Evolutionary conservation across 345 rosid genomes (phyloP).

Genomic region (Cardamine chenopodiifolia): DNA sequence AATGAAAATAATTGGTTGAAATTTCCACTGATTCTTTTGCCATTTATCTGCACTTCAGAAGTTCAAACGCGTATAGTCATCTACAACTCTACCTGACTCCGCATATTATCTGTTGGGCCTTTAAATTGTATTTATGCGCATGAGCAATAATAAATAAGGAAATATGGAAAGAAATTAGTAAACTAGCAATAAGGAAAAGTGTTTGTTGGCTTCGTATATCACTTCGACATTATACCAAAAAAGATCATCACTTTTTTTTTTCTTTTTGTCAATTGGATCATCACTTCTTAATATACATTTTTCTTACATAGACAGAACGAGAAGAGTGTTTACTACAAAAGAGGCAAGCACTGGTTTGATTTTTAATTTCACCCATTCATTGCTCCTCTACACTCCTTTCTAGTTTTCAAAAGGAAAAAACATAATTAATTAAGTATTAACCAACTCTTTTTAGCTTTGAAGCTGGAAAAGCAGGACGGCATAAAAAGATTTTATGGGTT

Average conservation of each 20-base stretch:
- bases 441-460: not conserved
- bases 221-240: not conserved
- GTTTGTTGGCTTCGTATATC: slow-evolving; percentile 17
- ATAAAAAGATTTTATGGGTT: not conserved
- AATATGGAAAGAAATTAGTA: slow-evolving; percentile 12
- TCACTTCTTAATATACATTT: not conserved
- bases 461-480: not conserved
- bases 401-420: not conserved
- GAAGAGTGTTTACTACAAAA: slow-evolving; percentile 18
- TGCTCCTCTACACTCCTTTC: slow-evolving; percentile 13
- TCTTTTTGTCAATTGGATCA: not conserved
- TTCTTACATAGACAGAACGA: not conserved
- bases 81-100: slow-evolving; percentile 1
- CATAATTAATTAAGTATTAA: not conserved
- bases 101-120: not conserved
- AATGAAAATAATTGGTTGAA: not conserved
- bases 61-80: not conserved
- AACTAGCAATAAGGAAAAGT: slow-evolving; percentile 23
- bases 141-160: not conserved
- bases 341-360: slow-evolving; percentile 2
- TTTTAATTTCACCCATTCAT: not conserved
- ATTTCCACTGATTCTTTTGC: not conserved
- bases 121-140: not conserved
- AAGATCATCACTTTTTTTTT: not conserved
- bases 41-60: slow-evolving; percentile 4